Conservation (phyloP, 345 rosid genomes). For the Sapria himalayana region DNA sequence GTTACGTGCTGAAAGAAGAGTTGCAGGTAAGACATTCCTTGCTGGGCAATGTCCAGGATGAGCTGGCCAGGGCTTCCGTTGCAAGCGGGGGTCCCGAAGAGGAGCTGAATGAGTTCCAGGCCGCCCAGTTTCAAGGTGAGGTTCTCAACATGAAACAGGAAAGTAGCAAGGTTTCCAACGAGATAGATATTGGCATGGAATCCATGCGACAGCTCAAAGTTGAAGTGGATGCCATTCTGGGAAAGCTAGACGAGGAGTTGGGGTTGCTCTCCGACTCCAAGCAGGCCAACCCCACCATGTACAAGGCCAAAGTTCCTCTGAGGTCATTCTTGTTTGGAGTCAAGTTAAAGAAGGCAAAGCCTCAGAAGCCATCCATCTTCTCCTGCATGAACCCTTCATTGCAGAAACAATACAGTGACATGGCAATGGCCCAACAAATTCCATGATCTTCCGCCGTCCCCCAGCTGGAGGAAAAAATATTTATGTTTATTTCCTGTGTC, state of each 20-base stretch:
- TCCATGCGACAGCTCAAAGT: constrained; percentile 21
- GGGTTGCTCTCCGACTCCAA: constrained; percentile 17
- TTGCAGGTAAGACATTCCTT: constrained; percentile 31
- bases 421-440: constrained; percentile 7
- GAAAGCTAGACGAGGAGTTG: constrained; percentile 31
- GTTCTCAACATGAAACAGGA: constrained; percentile 81
- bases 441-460: constrained; percentile 3
- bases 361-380: constrained; percentile 32
- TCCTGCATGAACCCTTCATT: constrained; percentile 35
- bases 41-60: constrained; percentile 41
- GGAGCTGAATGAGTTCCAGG: constrained; percentile 35
- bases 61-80: constrained; percentile 26
- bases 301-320: constrained; percentile 38
- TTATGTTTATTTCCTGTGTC: too few relatives aligned
- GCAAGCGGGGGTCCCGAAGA: constrained; percentile 11
- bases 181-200: constrained; percentile 37
- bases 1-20: constrained; percentile 44
- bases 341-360: constrained; percentile 38
- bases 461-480: too few relatives aligned
- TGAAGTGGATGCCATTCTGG: constrained; percentile 30
- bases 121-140: constrained; percentile 75
- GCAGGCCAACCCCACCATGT: constrained; percentile 1
- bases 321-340: constrained; percentile 82
- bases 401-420: constrained; percentile 25
- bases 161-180: constrained; percentile 37